Evolutionary conservation across 495 filamentous ascomycete genomes (phyloP).

Genomic region (Baudoinia panamericana): DNA sequence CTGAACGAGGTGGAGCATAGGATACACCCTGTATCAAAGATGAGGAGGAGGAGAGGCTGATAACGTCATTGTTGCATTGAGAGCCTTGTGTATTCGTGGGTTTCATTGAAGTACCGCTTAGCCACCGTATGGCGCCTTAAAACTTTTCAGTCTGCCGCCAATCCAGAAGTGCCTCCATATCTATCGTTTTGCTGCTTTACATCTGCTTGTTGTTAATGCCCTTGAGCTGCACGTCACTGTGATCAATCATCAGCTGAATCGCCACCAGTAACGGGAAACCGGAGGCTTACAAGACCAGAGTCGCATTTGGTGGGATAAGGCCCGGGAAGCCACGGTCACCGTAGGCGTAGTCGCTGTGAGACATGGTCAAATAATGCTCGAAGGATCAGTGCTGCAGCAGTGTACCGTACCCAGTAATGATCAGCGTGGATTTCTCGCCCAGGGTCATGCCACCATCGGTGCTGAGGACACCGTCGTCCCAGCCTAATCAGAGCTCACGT

Average conservation of each 20-base stretch:
- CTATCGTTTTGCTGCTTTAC: too few relatives aligned
- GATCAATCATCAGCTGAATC: not conserved
- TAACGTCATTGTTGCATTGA: too few relatives aligned
- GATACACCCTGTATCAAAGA: too few relatives aligned
- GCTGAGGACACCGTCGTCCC: conserved; percentile 66
- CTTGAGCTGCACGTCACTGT: conserved; percentile 33
- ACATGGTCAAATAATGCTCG: conserved; percentile 11
- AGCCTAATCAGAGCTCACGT: conserved; percentile 39
- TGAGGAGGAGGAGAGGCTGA: too few relatives aligned
- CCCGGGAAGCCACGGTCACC: conserved; percentile 42
- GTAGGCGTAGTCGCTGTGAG: conserved; percentile 61
- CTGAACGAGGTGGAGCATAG: too few relatives aligned
- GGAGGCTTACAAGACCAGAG: conserved; percentile 34
- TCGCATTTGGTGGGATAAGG: conserved; percentile 31
- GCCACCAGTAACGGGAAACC: not conserved
- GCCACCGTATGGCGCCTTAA: too few relatives aligned
- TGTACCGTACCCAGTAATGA: conserved; percentile 54
- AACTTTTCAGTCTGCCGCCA: too few relatives aligned
- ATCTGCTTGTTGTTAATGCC: conserved; percentile 28
- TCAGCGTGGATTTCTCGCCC: conserved; percentile 67
- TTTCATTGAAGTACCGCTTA: too few relatives aligned
- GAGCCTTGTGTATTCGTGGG: too few relatives aligned
- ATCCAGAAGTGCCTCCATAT: too few relatives aligned
- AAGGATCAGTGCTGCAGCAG: conserved; percentile 3
- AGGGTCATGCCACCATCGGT: conserved; percentile 48